Evolutionary conservation across 768 basidiomycete species (phyloP), one percentile per base, ranked within the genome.

Genomic region (Lactifluus volemus): DNA sequence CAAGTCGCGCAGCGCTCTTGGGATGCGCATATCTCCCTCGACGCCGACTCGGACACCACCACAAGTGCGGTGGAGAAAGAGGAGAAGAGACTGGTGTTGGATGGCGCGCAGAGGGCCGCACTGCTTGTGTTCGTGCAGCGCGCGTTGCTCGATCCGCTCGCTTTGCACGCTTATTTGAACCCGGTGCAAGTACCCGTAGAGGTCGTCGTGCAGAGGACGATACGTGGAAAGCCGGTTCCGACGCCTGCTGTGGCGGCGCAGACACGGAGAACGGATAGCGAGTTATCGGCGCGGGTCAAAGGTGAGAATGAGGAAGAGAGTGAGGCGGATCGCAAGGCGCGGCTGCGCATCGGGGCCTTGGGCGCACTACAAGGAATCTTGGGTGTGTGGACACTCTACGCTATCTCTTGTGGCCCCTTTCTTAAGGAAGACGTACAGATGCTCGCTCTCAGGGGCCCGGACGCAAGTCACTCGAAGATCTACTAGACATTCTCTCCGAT

Each of bases 281-380:
- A 68, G 51, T 64, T 66, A 7, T 17, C n/a, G 2, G 49, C 69
- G 6, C 72, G 80, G 17, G 67, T 73, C n/a, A 82, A 79, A 64
- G 67, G 71, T 0, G 86, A 88, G 21, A 82, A 81, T 25, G 76
- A 79, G 2, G 86, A 88, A 55, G 91, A 93, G 72, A 80, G 72
- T 48, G 84, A 86, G 54, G 68, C 71, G n/a, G 91, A 93, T 67
- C 74, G 86, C 49, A 79, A 77, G 50, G 89, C 86, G 8, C 77
- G 91, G 53, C 64, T 92, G 52, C 77, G 91, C 19, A 79, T 88
- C 12, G 81, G 83, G 34, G 86, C 82, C 3, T 75, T 92, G 17
- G 87, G 87, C 12, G 81, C 81, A 7, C 64, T 88, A 11, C 76
- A 76, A 61, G 88, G 84, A 81, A 68, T 86, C 4, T 53, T 89